Evolutionary conservation across 805 yeast species (phyloP), one percentile per base, ranked within the genome.

Genomic region (Wickerhamomyces hampshirensis): DNA sequence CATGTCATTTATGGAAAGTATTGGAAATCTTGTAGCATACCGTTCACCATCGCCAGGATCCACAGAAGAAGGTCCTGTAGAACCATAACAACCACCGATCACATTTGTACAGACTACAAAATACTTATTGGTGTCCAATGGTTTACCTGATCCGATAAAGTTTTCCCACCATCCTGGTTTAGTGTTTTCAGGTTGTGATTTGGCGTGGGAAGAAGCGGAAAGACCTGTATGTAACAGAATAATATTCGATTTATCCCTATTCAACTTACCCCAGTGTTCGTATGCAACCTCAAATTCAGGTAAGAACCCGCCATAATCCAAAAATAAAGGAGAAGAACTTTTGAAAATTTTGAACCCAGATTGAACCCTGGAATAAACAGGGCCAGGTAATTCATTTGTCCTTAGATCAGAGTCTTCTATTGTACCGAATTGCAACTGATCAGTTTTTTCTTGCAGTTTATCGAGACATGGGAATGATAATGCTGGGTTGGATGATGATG

Each of bases 121-220:
- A 60, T 71, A 86, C 56, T 80, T 81, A 50, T 82, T 62, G 1
- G 97, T 88, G 54, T 89, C 97, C 35, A 89, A 57, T 44, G 83
- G 77, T 5, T 57, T 50, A 2, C 80, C 88, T 1, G 95, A 85
- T 0, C 97, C 97, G 35, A 89, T 86, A 60, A 88, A 88, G 39
- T 77, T 72, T 55, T 89, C 96, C 97, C 97, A 89, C 97, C 97
- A 89, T 12, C 97, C 97, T 5, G 78, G 76, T 43, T 74, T 73
- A 5, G 74, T 57, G 56, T 88, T 88, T 21, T 71, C 65, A 0
- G 67, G 63, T 41, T 84, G 93, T 3, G 95, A 84, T 51, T 76
- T 83, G 8, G 96, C 97, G 63, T 89, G 97, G 2, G 96, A 85
- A 0, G 95, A 84, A 0, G 96, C 96, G 0, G 95, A 84, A 14